Conservation (phyloP, 768 basidiomycete species). For the Xerocomus potaroensis region DNA sequence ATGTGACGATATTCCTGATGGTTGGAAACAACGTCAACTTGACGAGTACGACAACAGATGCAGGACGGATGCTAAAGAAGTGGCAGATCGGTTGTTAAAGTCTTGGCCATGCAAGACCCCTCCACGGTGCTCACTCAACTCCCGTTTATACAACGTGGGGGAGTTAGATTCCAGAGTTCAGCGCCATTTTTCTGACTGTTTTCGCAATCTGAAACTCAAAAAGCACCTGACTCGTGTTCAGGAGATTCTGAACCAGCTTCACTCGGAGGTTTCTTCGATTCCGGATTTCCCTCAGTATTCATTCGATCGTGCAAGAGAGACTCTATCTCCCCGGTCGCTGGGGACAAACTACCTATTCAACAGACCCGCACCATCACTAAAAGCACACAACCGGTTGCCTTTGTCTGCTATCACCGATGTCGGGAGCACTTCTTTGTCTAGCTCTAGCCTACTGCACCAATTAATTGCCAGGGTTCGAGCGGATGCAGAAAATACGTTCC, state of each 20-base stretch:
- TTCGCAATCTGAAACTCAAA: slow-evolving; percentile 10
- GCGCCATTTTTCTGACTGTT: slow-evolving; percentile 10
- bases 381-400: background rate
- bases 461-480: background rate
- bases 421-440: too few relatives aligned
- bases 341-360: background rate
- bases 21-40: background rate
- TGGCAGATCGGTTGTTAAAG: slow-evolving; percentile 1
- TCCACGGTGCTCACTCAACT: slow-evolving; percentile 2
- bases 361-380: background rate
- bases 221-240: background rate
- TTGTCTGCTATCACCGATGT: background rate
- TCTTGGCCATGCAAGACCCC: slow-evolving; percentile 20
- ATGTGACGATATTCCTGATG: background rate
- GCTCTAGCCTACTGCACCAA: background rate
- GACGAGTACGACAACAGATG: slow-evolving; percentile 1
- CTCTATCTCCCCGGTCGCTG: background rate
- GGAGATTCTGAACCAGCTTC: background rate
- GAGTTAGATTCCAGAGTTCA: background rate
- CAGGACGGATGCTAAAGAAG: background rate
- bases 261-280: background rate
- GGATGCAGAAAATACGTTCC: background rate
- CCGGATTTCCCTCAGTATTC: background rate
- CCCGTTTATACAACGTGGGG: slow-evolving; percentile 1
- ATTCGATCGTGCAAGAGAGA: background rate